phyloP scores from a whole-genome alignment of 2,329 filamentous ascomycete genomes.

The Sporothrix globosa region DNA sequence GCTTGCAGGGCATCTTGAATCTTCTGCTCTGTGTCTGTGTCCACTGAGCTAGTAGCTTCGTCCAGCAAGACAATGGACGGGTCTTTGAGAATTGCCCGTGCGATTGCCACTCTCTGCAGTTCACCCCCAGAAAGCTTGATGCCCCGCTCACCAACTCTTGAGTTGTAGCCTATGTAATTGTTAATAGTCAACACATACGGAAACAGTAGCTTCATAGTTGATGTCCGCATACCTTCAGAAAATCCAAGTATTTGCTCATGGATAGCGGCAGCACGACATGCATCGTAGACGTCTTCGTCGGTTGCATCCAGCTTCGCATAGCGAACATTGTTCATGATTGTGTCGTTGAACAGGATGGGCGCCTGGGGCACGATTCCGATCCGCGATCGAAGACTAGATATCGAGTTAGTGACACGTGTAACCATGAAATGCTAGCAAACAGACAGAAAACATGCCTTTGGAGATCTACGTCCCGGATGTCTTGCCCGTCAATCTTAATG shows the following conservation, averaged over 20 bases:
- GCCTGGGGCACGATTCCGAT: slow-evolving; percentile 62
- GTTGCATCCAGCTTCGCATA: slow-evolving; percentile 59
- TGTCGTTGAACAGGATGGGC: slow-evolving; percentile 61
- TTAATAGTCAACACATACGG: slow-evolving; percentile 23
- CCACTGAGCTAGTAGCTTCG: slow-evolving; percentile 77
- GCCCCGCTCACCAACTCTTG: slow-evolving; percentile 56
- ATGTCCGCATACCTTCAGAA: slow-evolving; percentile 48
- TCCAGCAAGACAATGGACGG: slow-evolving; percentile 77
- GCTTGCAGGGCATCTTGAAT: slow-evolving; percentile 65
- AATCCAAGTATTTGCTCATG: slow-evolving; percentile 62
- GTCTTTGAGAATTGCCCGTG: slow-evolving; percentile 71
- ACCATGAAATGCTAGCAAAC: background rate
- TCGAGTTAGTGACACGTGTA: background rate
- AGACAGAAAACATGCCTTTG: slow-evolving; percentile 45
- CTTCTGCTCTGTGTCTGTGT: slow-evolving; percentile 69
- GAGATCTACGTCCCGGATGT: slow-evolving; percentile 58
- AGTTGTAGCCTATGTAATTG: slow-evolving; percentile 49
- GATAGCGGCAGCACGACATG: slow-evolving; percentile 59
- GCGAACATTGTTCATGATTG: slow-evolving; percentile 62
- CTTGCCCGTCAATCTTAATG: slow-evolving; percentile 60
- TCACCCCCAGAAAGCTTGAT: slow-evolving; percentile 68
- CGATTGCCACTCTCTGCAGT: slow-evolving; percentile 68
- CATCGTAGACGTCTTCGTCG: slow-evolving; percentile 59
- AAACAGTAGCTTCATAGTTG: too few species aligned
- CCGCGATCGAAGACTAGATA: slow-evolving; percentile 49